phyloP scores from a whole-genome alignment of 1,139 yeast genomes.

The Meyerozyma athensensis region DNA sequence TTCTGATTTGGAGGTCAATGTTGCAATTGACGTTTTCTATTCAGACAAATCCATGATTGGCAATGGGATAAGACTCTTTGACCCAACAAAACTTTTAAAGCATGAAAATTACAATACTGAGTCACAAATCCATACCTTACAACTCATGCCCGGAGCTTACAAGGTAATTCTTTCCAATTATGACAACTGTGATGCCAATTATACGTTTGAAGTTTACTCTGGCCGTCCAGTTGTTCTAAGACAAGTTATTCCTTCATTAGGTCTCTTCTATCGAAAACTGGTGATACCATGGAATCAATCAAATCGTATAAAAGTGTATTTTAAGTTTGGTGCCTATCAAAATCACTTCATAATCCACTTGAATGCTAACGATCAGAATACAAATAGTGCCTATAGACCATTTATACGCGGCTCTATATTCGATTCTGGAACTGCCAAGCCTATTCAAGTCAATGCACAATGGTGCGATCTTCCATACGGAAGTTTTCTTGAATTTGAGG shows the following conservation, averaged over 20 bases:
- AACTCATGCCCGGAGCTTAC: constrained; percentile 33
- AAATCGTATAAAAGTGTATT: constrained; percentile 32
- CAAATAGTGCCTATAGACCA: constrained; percentile 31
- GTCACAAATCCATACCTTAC: constrained; percentile 18
- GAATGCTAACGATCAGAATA: constrained; percentile 18
- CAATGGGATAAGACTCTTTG: constrained; percentile 22
- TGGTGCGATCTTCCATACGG: constrained; percentile 46
- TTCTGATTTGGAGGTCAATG: constrained; percentile 19
- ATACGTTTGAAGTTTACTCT: constrained; percentile 7
- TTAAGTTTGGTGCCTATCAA: constrained; percentile 18
- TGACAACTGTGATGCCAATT: constrained; percentile 11
- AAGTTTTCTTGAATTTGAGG: constrained; percentile 30
- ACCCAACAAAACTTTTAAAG: constrained; percentile 24
- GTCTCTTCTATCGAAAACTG: constrained; percentile 27
- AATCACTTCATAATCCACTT: constrained; percentile 24
- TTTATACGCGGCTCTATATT: constrained; percentile 43
- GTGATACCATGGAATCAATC: constrained; percentile 33
- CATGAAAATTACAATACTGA: constrained; percentile 23
- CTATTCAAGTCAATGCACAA: constrained; percentile 30
- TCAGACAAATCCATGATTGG: constrained; percentile 16
- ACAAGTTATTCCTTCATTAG: constrained; percentile 26
- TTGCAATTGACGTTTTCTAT: constrained; percentile 43
- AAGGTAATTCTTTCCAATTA: constrained; percentile 31
- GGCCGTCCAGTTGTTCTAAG: constrained; percentile 11
- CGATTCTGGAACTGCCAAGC: constrained; percentile 20